These are phyloP conservation scores for Epichloe amarillans DNA, from an alignment of 2,329 filamentous ascomycete species.

Conservation along the genomic window DNA sequence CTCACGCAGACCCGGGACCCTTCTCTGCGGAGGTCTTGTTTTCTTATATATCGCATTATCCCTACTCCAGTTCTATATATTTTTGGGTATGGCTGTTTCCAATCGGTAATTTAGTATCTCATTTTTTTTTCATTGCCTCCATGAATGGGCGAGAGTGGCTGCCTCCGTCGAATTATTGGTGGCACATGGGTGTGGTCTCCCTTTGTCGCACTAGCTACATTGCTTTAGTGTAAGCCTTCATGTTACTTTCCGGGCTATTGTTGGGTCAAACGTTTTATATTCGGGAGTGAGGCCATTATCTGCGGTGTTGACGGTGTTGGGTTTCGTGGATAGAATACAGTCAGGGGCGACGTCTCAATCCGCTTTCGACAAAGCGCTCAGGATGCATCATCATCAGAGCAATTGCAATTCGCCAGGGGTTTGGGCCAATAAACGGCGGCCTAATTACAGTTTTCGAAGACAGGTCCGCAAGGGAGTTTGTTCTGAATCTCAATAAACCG, in stretches of 20 bases:
- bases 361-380: background rate
- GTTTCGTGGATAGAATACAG: background rate
- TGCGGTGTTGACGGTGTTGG: too few relatives aligned
- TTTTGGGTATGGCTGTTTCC: too few relatives aligned
- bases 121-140: background rate
- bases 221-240: too few relatives aligned
- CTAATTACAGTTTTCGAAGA: background rate
- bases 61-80: too few relatives aligned
- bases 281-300: background rate
- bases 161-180: background rate
- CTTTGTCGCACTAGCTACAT: background rate
- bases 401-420: background rate
- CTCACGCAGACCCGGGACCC: background rate
- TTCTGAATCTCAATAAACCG: background rate
- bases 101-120: background rate
- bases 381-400: background rate
- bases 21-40: too few relatives aligned
- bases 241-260: background rate
- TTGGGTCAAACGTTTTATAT: too few relatives aligned
- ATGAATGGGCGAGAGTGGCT: too few relatives aligned
- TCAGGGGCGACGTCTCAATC: background rate
- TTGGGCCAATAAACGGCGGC: background rate
- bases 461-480: background rate
- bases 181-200: background rate
- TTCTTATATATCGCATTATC: too few relatives aligned